Evolutionary conservation across 192 early-diverging fungal genomes (phyloP), one percentile per base, ranked within the genome.

Genomic region (Coemansia sp.): DNA sequence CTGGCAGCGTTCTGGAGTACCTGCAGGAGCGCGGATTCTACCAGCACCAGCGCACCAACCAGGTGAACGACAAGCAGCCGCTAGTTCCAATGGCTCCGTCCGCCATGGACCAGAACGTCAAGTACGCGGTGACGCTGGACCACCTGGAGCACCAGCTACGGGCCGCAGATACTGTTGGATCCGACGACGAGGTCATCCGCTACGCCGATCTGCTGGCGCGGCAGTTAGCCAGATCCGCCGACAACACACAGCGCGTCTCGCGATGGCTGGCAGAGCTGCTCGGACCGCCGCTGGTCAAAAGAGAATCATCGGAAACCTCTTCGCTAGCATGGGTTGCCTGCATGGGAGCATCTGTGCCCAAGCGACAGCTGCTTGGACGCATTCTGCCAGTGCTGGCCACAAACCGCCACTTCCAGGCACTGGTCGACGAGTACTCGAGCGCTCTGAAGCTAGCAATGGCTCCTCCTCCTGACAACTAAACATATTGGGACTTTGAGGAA

Each of bases 321-420:
- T 9, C 9, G 6, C 6, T 48, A 2, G 29, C 14, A 6, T 54
- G 52, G 41, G 13, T 65, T 62, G 59, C 15, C 28, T 33, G 42
- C 38, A 29, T 42, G 33, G 33, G 76, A 38, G 64, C 82, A 68
- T 75, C 82, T 7, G 68, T 84, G 50, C 79, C 84, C 33, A 94
- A 94, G 48, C 85, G 85, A 9, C 81, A 82, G 36, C 59, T 92
- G 9, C 48, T 94, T 4, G 68, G 72, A 36, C 84, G 87, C 44
- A 67, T 92, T 15, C 61, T 94, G 29, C 88, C 86, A 0, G 72
- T 89, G 1, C 79, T 94, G 23, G 83, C 89, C 64, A 68, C 83
- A 22, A 91, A 91, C 62, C 79, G 89, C 44, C 64, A 82, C 7
- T 64, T 89, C 53, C 89, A 91, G 53, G 55, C 84, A 20, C 65